Conservation (phyloP, 179 eudicot species). For the Kewa caespitosa region DNA sequence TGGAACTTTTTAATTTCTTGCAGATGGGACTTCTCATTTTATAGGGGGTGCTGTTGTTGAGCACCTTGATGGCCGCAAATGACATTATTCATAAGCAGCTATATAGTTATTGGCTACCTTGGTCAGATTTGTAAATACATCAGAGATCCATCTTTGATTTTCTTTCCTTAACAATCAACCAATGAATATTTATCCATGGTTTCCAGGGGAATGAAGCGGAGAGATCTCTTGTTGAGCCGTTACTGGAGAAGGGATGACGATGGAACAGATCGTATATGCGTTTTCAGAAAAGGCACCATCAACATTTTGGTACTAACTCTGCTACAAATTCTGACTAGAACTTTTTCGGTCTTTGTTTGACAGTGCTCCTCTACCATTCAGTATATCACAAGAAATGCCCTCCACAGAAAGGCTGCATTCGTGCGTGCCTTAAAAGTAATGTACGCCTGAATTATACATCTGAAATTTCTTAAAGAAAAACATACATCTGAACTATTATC, state of each 20-base stretch:
- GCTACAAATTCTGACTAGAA: neutral
- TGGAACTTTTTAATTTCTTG: conserved; percentile 13
- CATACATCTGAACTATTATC: no score
- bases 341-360: conserved; percentile 8
- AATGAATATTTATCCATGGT: conserved; percentile 2
- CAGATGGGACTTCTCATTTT: conserved; percentile 49
- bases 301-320: neutral
- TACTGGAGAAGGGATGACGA: conserved; percentile 57
- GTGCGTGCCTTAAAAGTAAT: conserved; percentile 54
- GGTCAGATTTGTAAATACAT: conserved; percentile 26
- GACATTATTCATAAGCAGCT: conserved; percentile 47
- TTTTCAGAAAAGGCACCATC: neutral
- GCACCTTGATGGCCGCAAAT: conserved; percentile 48
- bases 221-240: conserved; percentile 45
- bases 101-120: conserved; percentile 40
- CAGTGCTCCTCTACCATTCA: conserved; percentile 50
- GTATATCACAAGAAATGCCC: conserved; percentile 53
- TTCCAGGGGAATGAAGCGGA: conserved; percentile 43
- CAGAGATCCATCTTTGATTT: neutral
- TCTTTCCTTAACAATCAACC: neutral
- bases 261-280: conserved; percentile 41
- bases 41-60: conserved; percentile 41
- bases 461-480: no score
- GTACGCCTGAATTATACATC: conserved; percentile 21
- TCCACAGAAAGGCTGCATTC: conserved; percentile 37